phyloP scores from a whole-genome alignment of 2,329 filamentous ascomycete genomes.

The Beauveria bassiana region DNA sequence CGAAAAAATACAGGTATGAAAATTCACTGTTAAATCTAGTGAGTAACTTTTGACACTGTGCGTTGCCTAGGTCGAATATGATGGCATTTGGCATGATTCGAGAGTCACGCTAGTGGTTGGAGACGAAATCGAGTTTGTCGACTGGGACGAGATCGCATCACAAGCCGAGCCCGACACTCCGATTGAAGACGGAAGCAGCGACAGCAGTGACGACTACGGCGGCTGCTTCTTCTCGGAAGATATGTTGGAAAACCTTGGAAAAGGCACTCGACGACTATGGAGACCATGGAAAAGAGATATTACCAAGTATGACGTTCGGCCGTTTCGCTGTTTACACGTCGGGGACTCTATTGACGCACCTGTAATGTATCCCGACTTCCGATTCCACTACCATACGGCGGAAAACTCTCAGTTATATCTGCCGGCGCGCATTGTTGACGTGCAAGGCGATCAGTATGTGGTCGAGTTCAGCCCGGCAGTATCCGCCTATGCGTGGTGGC shows the following conservation, averaged over 20 bases:
- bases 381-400: background rate
- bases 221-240: background rate
- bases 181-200: background rate
- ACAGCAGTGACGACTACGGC: background rate
- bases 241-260: conserved; percentile 6
- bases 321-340: conserved; percentile 10
- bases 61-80: conserved; percentile 7
- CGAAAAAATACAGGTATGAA: too few species aligned
- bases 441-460: background rate
- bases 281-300: conserved; percentile 11
- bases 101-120: conserved; percentile 11
- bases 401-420: background rate
- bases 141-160: background rate
- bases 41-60: background rate
- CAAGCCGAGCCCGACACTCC: too few species aligned
- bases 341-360: conserved; percentile 8
- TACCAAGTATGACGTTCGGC: conserved; percentile 9
- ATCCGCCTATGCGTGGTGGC: background rate
- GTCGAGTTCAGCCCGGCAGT: background rate
- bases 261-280: conserved; percentile 10
- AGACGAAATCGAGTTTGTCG: conserved; percentile 13
- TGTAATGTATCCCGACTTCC: conserved; percentile 7
- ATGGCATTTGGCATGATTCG: conserved; percentile 11
- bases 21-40: too few species aligned
- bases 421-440: background rate